A percentile compares a stretch with the other conserved stretches of the same genome.
phyloP scores from a whole-genome alignment of 192 early-diverging fungal genomes.

The Coemansia sp. region DNA sequence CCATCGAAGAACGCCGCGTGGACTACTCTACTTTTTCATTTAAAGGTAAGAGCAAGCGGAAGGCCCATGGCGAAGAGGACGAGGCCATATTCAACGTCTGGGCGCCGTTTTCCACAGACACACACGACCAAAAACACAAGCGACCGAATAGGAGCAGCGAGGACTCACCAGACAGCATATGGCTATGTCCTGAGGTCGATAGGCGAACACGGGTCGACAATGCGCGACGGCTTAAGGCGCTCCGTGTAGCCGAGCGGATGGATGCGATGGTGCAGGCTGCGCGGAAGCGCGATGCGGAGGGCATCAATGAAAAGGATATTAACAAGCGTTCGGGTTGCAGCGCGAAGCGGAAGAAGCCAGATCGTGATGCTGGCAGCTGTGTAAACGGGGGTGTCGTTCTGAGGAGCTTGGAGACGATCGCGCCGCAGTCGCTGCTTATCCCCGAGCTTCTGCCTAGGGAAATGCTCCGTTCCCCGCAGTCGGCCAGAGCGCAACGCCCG shows the following conservation, averaged over 20 bases:
- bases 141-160: not conserved
- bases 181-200: constrained; percentile 39
- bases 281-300: constrained; percentile 5
- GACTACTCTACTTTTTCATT: not conserved
- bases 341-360: not conserved
- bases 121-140: not conserved
- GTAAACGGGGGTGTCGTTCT: not conserved
- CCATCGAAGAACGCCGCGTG: not conserved
- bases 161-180: constrained; percentile 15
- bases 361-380: not conserved
- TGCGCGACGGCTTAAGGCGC: constrained; percentile 21
- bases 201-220: constrained; percentile 7
- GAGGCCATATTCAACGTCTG: constrained; percentile 18
- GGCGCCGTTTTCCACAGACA: constrained; percentile 15
- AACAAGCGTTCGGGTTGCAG: not conserved
- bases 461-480: too few species aligned
- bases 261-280: constrained; percentile 27
- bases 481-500: not conserved
- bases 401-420: too few species aligned
- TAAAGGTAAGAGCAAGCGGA: not conserved
- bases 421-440: constrained; percentile 46
- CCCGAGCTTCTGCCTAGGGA: constrained; percentile 46
- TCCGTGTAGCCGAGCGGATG: constrained; percentile 23
- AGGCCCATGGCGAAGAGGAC: not conserved
- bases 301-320: not conserved